These are phyloP conservation scores for Kodamaea nitidulidarum DNA, from an alignment of 805 yeast species.

Conservation along the genomic window DNA sequence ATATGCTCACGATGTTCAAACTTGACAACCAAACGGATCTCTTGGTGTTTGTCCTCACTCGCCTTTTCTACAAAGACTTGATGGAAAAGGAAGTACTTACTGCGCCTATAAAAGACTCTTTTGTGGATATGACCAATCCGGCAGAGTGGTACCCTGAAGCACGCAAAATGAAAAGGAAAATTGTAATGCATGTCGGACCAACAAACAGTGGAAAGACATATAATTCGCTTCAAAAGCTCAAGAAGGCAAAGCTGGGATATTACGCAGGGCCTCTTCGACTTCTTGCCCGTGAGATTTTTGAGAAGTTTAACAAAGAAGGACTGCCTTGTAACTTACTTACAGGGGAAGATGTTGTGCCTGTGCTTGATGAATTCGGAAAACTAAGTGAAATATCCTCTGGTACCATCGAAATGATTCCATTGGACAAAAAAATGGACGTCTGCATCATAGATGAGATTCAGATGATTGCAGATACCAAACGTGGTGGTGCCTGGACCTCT, in stretches of 20 bases:
- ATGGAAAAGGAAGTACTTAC: slow-evolving; percentile 11
- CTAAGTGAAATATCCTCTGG: slow-evolving; percentile 78
- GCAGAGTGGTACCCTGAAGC: slow-evolving; percentile 80
- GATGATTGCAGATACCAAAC: slow-evolving; percentile 72
- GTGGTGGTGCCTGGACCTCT: slow-evolving; percentile 95
- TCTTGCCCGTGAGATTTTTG: slow-evolving; percentile 88
- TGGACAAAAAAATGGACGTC: slow-evolving; percentile 65
- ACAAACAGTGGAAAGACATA: slow-evolving; percentile 96
- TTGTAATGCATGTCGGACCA: slow-evolving; percentile 95
- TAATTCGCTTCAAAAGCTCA: slow-evolving; percentile 67
- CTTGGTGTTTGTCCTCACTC: slow-evolving; percentile 18
- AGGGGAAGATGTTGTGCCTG: slow-evolving; percentile 89
- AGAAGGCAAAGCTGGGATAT: slow-evolving; percentile 66
- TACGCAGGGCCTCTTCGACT: slow-evolving; percentile 93
- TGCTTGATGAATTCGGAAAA: slow-evolving; percentile 63
- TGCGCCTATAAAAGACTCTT: slow-evolving; percentile 1
- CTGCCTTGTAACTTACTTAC: slow-evolving; percentile 80
- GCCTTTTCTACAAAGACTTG: slow-evolving; percentile 23
- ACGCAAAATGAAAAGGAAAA: slow-evolving; percentile 68
- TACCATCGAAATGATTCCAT: slow-evolving; percentile 90
- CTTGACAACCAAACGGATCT: slow-evolving; percentile 18
- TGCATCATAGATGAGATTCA: slow-evolving; percentile 95
- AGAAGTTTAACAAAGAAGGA: slow-evolving; percentile 64
- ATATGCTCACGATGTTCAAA: slow-evolving; percentile 15
- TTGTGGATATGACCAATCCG: slow-evolving; percentile 33